Percentiles rank a stretch among this genome's conserved stretches.
These are phyloP conservation scores for Ceratocystiopsis minuta DNA, from an alignment of 2,329 filamentous ascomycete genomes.

Conservation along the genomic window DNA sequence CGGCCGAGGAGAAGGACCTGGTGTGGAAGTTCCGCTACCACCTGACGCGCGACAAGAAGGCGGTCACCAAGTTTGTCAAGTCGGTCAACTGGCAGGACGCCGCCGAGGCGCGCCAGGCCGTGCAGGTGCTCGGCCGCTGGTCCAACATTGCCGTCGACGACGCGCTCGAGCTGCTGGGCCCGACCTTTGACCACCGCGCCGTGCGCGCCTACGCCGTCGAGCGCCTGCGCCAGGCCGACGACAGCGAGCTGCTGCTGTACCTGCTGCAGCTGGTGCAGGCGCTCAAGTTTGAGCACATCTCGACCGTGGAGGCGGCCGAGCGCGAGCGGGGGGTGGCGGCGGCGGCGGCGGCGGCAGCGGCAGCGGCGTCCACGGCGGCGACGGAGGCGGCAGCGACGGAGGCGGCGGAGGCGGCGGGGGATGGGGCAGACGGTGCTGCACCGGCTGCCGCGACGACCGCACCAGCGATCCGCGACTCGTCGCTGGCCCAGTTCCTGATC, in stretches of 20 bases:
- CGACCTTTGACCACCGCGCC: slow-evolving; percentile 72
- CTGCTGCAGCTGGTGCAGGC: slow-evolving; percentile 89
- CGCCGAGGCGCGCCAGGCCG: slow-evolving; percentile 48
- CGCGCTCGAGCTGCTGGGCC: slow-evolving; percentile 80
- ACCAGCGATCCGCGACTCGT: slow-evolving; percentile 57
- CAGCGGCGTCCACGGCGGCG: neutral
- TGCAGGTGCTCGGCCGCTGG: slow-evolving; percentile 82
- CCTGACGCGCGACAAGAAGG: slow-evolving; percentile 75
- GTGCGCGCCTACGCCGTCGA: slow-evolving; percentile 91
- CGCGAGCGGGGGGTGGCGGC: neutral
- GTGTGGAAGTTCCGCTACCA: slow-evolving; percentile 98
- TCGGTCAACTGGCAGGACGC: slow-evolving; percentile 27
- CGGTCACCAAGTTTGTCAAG: slow-evolving; percentile 93
- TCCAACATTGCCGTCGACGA: slow-evolving; percentile 95
- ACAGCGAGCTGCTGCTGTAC: slow-evolving; percentile 80
- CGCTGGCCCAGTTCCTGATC: slow-evolving; percentile 76
- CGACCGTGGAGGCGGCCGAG: slow-evolving; percentile 34
- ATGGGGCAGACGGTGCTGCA: too few species aligned
- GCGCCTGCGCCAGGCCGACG: slow-evolving; percentile 75
- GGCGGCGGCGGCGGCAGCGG: neutral
- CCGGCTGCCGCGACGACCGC: too few species aligned
- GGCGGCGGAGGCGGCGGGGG: slow-evolving; percentile 24
- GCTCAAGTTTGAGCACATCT: slow-evolving; percentile 76
- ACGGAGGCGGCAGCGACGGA: slow-evolving; percentile 21
- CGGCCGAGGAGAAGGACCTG: slow-evolving; percentile 81